These are phyloP conservation scores for Fraxinus cuspidata DNA, from an alignment of 257 asterid species.

Conservation along the genomic window DNA sequence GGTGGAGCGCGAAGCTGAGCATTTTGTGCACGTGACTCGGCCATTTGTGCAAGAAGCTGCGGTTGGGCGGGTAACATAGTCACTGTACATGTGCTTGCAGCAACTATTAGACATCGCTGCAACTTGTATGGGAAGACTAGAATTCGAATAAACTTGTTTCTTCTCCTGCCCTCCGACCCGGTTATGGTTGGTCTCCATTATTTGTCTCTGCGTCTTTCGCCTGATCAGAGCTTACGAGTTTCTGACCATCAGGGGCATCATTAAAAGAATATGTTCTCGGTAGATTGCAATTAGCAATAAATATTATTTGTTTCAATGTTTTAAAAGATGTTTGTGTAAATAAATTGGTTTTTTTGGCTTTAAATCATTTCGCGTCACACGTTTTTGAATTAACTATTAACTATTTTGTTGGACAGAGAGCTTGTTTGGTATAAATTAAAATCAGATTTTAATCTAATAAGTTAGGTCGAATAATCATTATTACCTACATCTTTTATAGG, in stretches of 20 bases:
- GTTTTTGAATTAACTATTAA: no score
- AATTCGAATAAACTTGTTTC: neutral
- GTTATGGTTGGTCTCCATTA: no score
- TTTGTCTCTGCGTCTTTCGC: no score
- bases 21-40: constrained; percentile 73
- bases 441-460: no score
- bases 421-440: no score
- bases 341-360: no score
- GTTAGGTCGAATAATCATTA: no score
- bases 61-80: constrained; percentile 7
- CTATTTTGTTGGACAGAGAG: no score
- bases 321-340: no score
- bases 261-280: neutral
- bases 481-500: no score
- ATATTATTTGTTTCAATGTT: neutral
- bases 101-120: neutral
- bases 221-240: neutral
- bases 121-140: neutral
- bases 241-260: neutral
- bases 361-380: no score
- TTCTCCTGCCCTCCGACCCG: neutral
- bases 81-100: neutral
- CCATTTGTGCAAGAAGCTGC: constrained; percentile 95
- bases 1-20: constrained; percentile 90
- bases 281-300: neutral